Percentiles rank a stretch among this genome's conserved stretches.
phyloP scores from a whole-genome alignment of 306 rosid genomes.

The Castanea mollissima region DNA sequence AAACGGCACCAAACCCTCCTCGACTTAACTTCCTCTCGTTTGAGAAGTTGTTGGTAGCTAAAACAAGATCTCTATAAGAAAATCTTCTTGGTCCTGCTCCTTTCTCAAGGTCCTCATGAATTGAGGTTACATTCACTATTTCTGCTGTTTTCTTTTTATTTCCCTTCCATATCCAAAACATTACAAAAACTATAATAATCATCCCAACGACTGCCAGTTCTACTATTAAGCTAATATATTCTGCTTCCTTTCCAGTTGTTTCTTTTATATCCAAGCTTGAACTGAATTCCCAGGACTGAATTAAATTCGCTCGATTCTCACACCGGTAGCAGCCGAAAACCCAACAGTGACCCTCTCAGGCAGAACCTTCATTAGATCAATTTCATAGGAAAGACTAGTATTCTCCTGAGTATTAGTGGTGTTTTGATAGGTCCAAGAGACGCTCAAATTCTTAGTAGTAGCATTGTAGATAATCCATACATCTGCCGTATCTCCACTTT shows the following conservation, averaged over 20 bases:
- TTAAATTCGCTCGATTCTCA: neutral
- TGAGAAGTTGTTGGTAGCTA: neutral
- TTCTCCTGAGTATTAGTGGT: neutral
- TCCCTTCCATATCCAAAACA: neutral
- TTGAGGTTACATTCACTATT: neutral
- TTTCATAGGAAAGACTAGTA: neutral
- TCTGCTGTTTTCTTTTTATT: neutral
- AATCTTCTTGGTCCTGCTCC: conserved; percentile 10
- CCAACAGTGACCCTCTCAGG: conserved; percentile 9
- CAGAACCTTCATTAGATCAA: conserved; percentile 6
- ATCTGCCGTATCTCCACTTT: neutral
- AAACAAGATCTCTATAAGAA: neutral
- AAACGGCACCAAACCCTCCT: conserved; percentile 8
- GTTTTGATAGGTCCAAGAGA: conserved; percentile 3
- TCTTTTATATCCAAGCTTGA: conserved; percentile 2
- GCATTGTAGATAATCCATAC: conserved; percentile 5
- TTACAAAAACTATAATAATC: neutral
- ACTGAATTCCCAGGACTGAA: conserved; percentile 10
- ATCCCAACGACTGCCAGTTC: neutral
- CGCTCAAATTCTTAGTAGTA: conserved; percentile 3
- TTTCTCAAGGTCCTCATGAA: neutral
- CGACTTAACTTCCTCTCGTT: neutral
- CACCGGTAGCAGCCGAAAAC: conserved; percentile 2
- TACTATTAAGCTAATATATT: neutral
- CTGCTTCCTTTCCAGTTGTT: neutral